phyloP scores from a whole-genome alignment of 495 filamentous ascomycete genomes.

The Penicillium antarcticum region DNA sequence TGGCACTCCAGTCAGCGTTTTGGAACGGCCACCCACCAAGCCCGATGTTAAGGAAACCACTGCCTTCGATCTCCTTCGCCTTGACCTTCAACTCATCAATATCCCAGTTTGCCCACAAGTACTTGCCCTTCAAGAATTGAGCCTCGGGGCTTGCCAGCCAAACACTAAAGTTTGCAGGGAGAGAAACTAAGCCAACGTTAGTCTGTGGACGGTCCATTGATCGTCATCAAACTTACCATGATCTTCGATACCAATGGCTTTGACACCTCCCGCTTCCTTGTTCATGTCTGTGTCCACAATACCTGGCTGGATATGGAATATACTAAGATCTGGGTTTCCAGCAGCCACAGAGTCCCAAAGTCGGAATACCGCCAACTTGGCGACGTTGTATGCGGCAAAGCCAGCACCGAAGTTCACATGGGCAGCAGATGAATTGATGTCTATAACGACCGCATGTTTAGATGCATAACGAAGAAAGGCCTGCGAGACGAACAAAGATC shows the following conservation, averaged over 20 bases:
- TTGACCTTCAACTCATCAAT: constrained; percentile 52
- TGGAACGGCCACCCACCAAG: constrained; percentile 10
- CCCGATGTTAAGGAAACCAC: not conserved
- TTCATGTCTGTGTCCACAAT: constrained; percentile 41
- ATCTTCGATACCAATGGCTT: constrained; percentile 31
- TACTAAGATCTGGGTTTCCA: constrained; percentile 33
- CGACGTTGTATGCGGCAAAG: constrained; percentile 33
- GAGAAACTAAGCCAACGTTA: constrained; percentile 14
- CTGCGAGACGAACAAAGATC: constrained; percentile 33
- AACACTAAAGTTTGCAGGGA: constrained; percentile 25
- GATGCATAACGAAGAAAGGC: constrained; percentile 39
- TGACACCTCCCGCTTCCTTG: constrained; percentile 30
- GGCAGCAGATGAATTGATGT: constrained; percentile 33
- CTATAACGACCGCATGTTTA: constrained; percentile 33
- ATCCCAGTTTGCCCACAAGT: constrained; percentile 48
- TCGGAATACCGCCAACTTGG: constrained; percentile 39
- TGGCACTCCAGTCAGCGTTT: not conserved
- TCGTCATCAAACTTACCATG: constrained; percentile 28
- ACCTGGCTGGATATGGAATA: constrained; percentile 49
- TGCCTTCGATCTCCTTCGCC: constrained; percentile 42
- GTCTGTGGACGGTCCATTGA: not conserved
- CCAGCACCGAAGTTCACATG: constrained; percentile 32
- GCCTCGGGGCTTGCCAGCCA: constrained; percentile 42
- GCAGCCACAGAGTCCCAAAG: constrained; percentile 36
- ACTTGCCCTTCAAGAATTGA: constrained; percentile 43